Evolutionary conservation across 2,329 filamentous ascomycete genomes (phyloP).

Genomic region (Basipetospora sp.): DNA sequence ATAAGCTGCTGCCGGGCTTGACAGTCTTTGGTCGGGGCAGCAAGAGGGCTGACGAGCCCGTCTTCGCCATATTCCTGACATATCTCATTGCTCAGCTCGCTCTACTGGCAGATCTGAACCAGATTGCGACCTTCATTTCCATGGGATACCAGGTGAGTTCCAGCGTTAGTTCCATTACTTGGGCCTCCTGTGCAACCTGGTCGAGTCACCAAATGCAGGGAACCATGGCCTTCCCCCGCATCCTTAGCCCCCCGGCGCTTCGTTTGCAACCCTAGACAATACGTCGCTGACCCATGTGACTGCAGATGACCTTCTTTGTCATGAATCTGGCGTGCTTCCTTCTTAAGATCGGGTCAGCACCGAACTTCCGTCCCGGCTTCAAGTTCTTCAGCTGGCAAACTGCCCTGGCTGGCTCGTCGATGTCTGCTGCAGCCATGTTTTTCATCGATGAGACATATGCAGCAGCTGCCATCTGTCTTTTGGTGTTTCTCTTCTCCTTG

Average conservation of each 20-base stretch:
- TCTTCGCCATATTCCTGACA: constrained; percentile 61
- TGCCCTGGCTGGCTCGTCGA: constrained; percentile 57
- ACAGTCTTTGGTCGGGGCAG: constrained; percentile 61
- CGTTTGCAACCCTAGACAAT: too few species aligned
- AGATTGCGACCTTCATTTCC: constrained; percentile 77
- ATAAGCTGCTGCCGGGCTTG: constrained; percentile 64
- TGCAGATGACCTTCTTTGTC: constrained; percentile 74
- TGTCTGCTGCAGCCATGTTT: constrained; percentile 72
- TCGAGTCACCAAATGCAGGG: too few species aligned
- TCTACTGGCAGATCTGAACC: constrained; percentile 70
- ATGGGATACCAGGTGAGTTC: constrained; percentile 63
- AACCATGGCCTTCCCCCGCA: too few species aligned
- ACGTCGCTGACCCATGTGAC: constrained; percentile 2
- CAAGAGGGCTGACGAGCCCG: constrained; percentile 56
- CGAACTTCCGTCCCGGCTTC: constrained; percentile 78
- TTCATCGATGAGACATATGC: constrained; percentile 77
- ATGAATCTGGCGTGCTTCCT: constrained; percentile 80
- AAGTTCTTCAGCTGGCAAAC: constrained; percentile 82
- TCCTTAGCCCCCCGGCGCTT: too few species aligned
- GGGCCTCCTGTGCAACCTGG: too few species aligned
- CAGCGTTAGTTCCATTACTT: background rate
- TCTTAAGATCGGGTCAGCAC: constrained; percentile 72
- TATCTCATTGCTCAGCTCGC: constrained; percentile 63
- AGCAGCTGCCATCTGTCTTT: constrained; percentile 54
- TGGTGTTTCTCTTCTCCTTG: constrained; percentile 64